These are phyloP conservation scores for Lasiodiplodia citricola DNA, from an alignment of 2,329 filamentous ascomycete species.

Conservation along the genomic window DNA sequence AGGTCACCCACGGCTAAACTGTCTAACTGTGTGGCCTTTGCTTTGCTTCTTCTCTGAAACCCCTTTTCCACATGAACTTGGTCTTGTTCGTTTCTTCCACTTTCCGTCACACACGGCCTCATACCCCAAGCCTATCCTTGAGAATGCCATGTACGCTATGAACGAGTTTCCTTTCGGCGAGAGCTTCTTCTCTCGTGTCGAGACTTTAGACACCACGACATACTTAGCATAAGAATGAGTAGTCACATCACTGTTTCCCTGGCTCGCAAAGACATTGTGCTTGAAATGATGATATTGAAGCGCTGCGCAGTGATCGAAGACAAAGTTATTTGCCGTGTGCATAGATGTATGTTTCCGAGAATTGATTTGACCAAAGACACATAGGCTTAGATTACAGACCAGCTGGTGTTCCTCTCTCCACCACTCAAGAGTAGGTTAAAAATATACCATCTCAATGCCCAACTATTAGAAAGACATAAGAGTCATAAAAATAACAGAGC, in stretches of 20 bases:
- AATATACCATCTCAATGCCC: not conserved
- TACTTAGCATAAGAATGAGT: not conserved
- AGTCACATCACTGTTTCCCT: not conserved
- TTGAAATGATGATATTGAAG: not conserved
- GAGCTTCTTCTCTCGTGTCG: not conserved
- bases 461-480: not conserved
- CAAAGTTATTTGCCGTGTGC: too few species aligned
- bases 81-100: too few species aligned
- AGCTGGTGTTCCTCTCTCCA: not conserved
- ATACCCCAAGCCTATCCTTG: not conserved
- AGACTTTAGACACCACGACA: not conserved
- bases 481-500: not conserved
- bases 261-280: not conserved
- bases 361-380: not conserved
- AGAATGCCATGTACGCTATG: not conserved
- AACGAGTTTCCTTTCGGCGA: not conserved
- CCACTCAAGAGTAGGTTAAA: not conserved
- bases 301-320: too few species aligned
- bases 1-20: conserved; percentile 52
- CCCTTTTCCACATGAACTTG: not conserved
- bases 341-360: not conserved
- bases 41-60: conserved; percentile 27
- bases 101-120: not conserved
- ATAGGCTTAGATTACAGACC: not conserved
- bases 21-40: not conserved